phyloP scores from a whole-genome alignment of 768 basidiomycete genomes.

The Suillus decipiens region DNA sequence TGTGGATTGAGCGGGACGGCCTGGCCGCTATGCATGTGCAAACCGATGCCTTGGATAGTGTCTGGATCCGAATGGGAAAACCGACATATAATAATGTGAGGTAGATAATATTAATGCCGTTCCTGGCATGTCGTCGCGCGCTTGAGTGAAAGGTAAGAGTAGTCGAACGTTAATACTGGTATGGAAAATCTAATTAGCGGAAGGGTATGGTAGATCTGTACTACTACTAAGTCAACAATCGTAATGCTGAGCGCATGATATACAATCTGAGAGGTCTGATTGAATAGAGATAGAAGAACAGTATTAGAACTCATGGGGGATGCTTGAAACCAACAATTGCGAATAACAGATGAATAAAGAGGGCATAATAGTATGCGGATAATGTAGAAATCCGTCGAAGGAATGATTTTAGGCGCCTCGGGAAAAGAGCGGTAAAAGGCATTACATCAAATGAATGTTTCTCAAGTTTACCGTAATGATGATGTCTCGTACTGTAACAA shows the following conservation, averaged over 20 bases:
- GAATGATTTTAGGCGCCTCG: neutral
- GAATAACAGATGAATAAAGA: slow-evolving; percentile 14
- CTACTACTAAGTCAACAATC: slow-evolving; percentile 9
- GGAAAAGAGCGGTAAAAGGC: slow-evolving; percentile 2
- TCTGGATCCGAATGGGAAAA: neutral
- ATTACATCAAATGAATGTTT: slow-evolving; percentile 45
- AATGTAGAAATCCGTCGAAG: slow-evolving; percentile 5
- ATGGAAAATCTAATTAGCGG: slow-evolving; percentile 13
- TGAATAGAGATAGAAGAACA: slow-evolving; percentile 9
- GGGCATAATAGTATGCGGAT: slow-evolving; percentile 9
- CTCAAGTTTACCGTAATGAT: slow-evolving; percentile 68
- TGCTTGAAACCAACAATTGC: slow-evolving; percentile 11
- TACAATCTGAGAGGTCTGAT: slow-evolving; percentile 1
- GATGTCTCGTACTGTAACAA: slow-evolving; percentile 60
- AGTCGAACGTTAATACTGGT: slow-evolving; percentile 9
- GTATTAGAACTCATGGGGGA: slow-evolving; percentile 8
- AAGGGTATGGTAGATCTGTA: slow-evolving; percentile 10
- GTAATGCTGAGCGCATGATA: slow-evolving; percentile 10
- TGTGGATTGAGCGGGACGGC: no score
- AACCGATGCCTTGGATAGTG: neutral
- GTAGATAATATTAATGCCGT: neutral
- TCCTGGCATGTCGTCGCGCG: neutral
- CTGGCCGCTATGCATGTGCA: neutral
- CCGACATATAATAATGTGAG: neutral
- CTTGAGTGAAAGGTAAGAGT: neutral